Evolutionary conservation across 2,329 filamentous ascomycete genomes (phyloP).

Genomic region (Cladosporium sp.): DNA sequence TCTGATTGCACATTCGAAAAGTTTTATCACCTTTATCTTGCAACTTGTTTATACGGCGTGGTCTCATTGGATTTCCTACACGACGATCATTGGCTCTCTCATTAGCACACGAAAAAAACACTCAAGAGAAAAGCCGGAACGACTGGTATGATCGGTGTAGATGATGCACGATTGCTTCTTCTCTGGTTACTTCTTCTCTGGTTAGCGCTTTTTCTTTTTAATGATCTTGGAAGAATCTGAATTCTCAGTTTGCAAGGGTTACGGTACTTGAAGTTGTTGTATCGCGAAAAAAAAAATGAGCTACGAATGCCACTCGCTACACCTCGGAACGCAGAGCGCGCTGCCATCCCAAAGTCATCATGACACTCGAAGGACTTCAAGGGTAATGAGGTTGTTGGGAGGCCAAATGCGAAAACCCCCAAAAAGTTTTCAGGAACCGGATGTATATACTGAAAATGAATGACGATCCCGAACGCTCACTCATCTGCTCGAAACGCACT

Average conservation of each 20-base stretch:
- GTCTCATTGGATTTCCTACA: not conserved
- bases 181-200: not conserved
- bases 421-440: not conserved
- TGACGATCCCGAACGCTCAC: slow-evolving; percentile 3
- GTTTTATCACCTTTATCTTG: not conserved
- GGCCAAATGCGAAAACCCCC: not conserved
- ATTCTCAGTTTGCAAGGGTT: not conserved
- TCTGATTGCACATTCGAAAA: not conserved
- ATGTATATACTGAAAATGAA: slow-evolving; percentile 7
- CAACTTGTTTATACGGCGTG: slow-evolving; percentile 1
- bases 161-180: not conserved
- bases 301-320: not conserved
- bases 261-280: not conserved
- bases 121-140: not conserved
- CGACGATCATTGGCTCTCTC: not conserved
- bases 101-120: not conserved
- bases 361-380: not conserved
- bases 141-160: slow-evolving; percentile 2
- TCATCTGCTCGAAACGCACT: not conserved
- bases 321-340: not conserved
- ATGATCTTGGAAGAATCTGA: not conserved
- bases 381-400: not conserved
- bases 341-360: not conserved
- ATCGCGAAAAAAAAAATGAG: not conserved
- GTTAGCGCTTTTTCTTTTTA: not conserved